These are phyloP conservation scores for Nemania sp. DNA, from an alignment of 2,329 filamentous ascomycete species.

Conservation along the genomic window DNA sequence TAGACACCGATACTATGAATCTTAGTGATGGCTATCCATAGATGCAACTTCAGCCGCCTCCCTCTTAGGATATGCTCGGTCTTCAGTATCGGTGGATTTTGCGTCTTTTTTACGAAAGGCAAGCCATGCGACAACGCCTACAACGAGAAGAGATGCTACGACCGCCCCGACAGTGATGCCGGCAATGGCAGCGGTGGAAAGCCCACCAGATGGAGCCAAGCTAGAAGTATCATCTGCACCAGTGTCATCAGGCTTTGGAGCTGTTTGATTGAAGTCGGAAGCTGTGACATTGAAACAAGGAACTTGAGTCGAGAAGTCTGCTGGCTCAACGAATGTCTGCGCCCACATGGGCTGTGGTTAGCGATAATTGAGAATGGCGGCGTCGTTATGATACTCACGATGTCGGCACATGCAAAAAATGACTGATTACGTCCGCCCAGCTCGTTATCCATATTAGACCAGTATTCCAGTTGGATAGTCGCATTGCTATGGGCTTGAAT, in stretches of 20 bases:
- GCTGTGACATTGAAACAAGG: constrained; percentile 47
- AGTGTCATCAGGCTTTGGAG: constrained; percentile 6
- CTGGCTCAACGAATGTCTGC: constrained; percentile 40
- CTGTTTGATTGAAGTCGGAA: constrained; percentile 35
- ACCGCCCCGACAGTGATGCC: constrained; percentile 44
- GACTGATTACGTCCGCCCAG: constrained; percentile 40
- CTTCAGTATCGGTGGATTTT: constrained; percentile 20
- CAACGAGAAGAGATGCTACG: constrained; percentile 38
- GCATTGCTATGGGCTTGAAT: constrained; percentile 40
- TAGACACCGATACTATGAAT: too few relatives aligned
- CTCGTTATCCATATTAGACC: constrained; percentile 38
- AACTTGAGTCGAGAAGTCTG: constrained; percentile 35
- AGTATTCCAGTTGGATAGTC: constrained; percentile 45
- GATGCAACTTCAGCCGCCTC: constrained; percentile 26
- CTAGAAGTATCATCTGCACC: neutral
- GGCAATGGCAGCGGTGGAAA: constrained; percentile 42
- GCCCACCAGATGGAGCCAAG: constrained; percentile 30
- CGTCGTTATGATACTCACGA: constrained; percentile 36
- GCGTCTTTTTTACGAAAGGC: constrained; percentile 32
- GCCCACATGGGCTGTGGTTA: neutral
- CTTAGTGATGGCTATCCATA: constrained; percentile 3
- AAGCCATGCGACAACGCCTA: constrained; percentile 36
- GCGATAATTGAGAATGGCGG: neutral
- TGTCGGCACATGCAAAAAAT: constrained; percentile 45
- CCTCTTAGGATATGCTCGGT: constrained; percentile 12